Evolutionary conservation across 2,329 filamentous ascomycete genomes (phyloP), one percentile per base, ranked within the genome.

Genomic region (Colletotrichum neosansevieriae): DNA sequence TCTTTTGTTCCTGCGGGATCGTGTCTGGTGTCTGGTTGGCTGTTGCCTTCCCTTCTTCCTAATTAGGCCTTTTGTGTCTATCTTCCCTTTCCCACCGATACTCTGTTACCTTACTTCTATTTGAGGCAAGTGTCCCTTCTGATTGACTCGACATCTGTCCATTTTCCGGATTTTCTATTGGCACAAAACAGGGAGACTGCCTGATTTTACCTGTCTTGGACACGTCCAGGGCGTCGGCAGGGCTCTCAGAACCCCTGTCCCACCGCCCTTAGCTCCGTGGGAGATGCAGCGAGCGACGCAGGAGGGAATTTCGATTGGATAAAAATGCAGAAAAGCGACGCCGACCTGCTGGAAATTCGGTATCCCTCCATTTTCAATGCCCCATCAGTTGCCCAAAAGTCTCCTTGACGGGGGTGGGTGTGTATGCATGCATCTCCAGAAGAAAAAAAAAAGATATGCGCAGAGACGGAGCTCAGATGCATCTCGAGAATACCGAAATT

Each of bases 221-320:
- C 42, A 13, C 17, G 53, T 44, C 42, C 61, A 60, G 61, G 54
- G 56, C 66, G 49, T 24, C 34, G 49, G 56, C 54, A 69, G 61
- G 54, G 61, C 61, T 66, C 42, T 19, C 34, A 24, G 36, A 15
- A 10, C 29, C 32, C 56, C 53, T 57, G 53, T 40, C 42, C 29
- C 56, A 45, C 15, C 50, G 21, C 51, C 61, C 62, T 42, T 57
- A 50, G 34, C 45, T 38, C 29, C 12, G 53, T 11, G n/a, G 19
- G 38, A 61, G 60, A 59, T 50, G 58, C 58, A 60, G 19, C 38
- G 63, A 56, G 19, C 38, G 63, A 56, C 45, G 63, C 63, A 69
- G 51, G 47, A 49, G 34, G 56, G 19, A 72, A 68, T 72, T 75
- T 71, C 72, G 62, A 81, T 81, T 81, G 79, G 80, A 64, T 67